Evolutionary conservation across 78 protist genomes (phyloP).

Genomic region (Tieghemostelium lacteum): DNA sequence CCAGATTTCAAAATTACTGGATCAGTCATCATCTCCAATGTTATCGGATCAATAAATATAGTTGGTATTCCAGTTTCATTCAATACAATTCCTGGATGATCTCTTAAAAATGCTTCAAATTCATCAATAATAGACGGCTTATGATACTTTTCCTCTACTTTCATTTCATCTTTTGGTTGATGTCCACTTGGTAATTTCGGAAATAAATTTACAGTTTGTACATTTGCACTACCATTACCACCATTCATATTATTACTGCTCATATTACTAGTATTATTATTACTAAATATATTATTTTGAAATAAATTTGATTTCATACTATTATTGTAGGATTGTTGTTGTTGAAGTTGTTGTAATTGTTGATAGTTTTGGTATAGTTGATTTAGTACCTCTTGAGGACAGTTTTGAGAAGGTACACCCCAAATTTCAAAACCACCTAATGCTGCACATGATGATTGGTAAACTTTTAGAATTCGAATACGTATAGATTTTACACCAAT

Average conservation of each 20-base stretch:
- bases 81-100: constrained; percentile 41
- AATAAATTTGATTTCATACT: not conserved
- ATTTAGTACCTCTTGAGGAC: not conserved
- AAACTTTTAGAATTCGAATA: constrained; percentile 46
- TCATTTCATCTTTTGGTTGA: not conserved
- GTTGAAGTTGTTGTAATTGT: not conserved
- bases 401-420: constrained; percentile 31
- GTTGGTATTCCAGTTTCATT: constrained; percentile 73
- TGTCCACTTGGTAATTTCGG: not conserved
- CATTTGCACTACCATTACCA: not conserved
- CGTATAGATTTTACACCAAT: constrained; percentile 33
- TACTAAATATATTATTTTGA: not conserved
- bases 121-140: not conserved
- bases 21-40: constrained; percentile 51
- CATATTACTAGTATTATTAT: not conserved
- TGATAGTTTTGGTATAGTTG: constrained; percentile 10
- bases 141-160: not conserved
- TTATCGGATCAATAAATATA: constrained; percentile 62
- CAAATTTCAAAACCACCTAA: constrained; percentile 59
- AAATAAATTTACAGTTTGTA: not conserved
- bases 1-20: constrained; percentile 47
- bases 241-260: not conserved
- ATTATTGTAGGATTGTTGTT: not conserved
- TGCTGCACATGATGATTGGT: constrained; percentile 53
- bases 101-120: constrained; percentile 34